Conservation (phyloP, 768 basidiomycete species). For the Rhodotorula toruloides region DNA sequence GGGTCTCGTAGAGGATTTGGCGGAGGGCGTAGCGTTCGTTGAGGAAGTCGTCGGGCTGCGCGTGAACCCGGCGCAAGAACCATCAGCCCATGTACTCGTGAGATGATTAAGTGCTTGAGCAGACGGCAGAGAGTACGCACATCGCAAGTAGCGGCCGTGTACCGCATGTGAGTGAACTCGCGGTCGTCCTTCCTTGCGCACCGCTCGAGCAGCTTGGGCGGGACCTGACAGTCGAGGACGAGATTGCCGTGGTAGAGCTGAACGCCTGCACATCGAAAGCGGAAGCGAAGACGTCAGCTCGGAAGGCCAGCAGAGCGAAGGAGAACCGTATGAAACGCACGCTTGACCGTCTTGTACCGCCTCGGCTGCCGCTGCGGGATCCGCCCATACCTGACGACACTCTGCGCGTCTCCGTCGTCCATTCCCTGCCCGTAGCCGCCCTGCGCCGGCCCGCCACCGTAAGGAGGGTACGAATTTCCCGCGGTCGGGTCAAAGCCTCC, state of each 20-base stretch:
- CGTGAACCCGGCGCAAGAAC: background rate
- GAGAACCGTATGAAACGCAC: conserved; percentile 52
- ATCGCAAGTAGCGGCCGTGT: conserved; percentile 91
- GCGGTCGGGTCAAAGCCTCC: conserved; percentile 41
- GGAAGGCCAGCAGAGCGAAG: background rate
- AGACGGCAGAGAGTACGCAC: conserved; percentile 3
- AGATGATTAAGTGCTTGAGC: no score
- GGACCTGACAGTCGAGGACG: conserved; percentile 78
- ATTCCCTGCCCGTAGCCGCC: background rate
- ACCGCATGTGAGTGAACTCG: conserved; percentile 94
- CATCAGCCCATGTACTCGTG: background rate
- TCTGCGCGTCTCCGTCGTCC: conserved; percentile 27
- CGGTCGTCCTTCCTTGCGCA: conserved; percentile 70
- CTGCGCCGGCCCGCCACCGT: background rate
- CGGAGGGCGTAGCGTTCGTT: conserved; percentile 75
- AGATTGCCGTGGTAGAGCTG: conserved; percentile 86
- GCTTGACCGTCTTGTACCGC: conserved; percentile 88
- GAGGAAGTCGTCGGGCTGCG: conserved; percentile 74
- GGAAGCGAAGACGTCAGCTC: background rate
- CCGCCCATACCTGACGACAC: conserved; percentile 63
- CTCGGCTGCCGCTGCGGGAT: conserved; percentile 87
- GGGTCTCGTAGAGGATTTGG: conserved; percentile 85
- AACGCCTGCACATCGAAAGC: conserved; percentile 19
- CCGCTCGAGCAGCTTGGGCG: conserved; percentile 81
- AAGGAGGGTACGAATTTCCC: background rate